These are phyloP conservation scores for Aspergillus uvarum DNA, from an alignment of 2,329 filamentous ascomycete genomes.

Conservation along the genomic window DNA sequence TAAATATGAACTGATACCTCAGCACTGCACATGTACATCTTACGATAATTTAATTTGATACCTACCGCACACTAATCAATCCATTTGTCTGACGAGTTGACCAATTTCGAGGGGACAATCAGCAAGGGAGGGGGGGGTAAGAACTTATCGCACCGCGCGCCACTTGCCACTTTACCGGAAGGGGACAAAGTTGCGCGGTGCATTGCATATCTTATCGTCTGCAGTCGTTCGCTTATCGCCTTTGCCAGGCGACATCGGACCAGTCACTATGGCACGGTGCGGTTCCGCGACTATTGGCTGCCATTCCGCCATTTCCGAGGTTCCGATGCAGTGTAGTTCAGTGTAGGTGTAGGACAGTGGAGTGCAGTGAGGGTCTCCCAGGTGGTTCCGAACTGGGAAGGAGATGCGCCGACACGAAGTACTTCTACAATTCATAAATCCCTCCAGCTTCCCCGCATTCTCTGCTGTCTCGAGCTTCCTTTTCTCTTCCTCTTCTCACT, in stretches of 20 bases:
- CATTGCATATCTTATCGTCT: not conserved
- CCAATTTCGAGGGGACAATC: not conserved
- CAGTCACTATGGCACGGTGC: not conserved
- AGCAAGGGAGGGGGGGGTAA: not conserved
- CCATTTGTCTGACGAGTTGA: not conserved
- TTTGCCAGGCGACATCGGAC: not conserved
- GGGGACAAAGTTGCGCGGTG: not conserved
- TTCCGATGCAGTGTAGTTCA: not conserved
- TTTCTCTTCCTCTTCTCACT: not conserved
- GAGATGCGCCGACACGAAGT: not conserved
- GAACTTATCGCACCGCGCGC: too few relatives aligned
- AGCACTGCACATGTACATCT: not conserved
- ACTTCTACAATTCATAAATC: not conserved
- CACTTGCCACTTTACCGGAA: not conserved
- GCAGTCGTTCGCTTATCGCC: not conserved
- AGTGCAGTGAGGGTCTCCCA: too few relatives aligned
- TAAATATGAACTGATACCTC: constrained; percentile 5
- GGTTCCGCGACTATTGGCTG: not conserved
- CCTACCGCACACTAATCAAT: not conserved
- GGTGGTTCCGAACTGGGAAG: not conserved
- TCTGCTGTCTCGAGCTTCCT: not conserved
- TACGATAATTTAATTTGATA: not conserved
- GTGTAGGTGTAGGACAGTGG: too few relatives aligned
- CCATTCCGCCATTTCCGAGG: not conserved
- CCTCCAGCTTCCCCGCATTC: constrained; percentile 4